Conservation (phyloP, 2,329 filamentous ascomycete genomes). For the Curvularia verruculosa region DNA sequence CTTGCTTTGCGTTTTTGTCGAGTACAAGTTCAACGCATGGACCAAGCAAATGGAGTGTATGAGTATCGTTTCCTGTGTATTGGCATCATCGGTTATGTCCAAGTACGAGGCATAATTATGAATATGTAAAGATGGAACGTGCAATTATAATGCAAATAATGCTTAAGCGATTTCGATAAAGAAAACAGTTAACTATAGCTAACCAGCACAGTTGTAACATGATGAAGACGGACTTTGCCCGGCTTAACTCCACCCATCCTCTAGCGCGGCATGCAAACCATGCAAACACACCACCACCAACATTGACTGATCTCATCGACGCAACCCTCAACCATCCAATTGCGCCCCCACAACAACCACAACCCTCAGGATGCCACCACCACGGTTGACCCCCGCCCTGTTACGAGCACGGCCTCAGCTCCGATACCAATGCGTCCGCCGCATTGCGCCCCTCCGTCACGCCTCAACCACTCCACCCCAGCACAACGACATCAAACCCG, state of each 20-base stretch:
- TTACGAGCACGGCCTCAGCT: constrained; percentile 32
- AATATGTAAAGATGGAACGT: no score
- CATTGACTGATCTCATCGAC: constrained; percentile 29
- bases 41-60: no score
- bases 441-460: constrained; percentile 26
- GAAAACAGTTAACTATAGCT: no score
- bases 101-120: no score
- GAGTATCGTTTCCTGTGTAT: no score
- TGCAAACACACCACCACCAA: constrained; percentile 30
- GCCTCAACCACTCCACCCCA: constrained; percentile 30
- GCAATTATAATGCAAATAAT: no score
- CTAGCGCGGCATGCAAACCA: constrained; percentile 24
- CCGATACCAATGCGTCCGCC: constrained; percentile 32
- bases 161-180: no score
- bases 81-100: no score
- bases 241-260: constrained; percentile 14
- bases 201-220: no score
- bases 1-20: no score
- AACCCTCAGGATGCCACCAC: constrained; percentile 34
- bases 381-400: constrained; percentile 30
- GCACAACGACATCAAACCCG: constrained; percentile 26
- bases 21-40: no score
- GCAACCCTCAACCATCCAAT: constrained; percentile 10
- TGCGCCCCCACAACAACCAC: constrained; percentile 9
- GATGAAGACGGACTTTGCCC: no score